Evolutionary conservation across 345 rosid species (phyloP).

Genomic region (Eucalyptus regnans): DNA sequence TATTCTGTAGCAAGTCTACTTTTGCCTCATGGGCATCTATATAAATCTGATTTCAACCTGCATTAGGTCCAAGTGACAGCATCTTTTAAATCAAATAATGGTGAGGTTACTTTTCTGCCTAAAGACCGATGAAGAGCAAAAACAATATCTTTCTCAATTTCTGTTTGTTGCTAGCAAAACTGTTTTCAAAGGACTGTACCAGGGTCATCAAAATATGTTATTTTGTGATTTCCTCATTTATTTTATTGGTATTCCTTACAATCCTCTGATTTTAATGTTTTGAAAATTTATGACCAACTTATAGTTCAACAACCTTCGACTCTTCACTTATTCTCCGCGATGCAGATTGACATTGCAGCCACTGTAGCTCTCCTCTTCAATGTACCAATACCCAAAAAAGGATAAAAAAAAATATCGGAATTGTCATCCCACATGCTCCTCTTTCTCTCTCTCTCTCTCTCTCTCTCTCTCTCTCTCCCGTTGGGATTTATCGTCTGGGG

Average conservation of each 20-base stretch:
- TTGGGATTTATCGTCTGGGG: too few relatives aligned
- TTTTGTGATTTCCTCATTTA: neutral
- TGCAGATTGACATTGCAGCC: slow-evolving; percentile 74
- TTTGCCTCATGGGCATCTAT: neutral
- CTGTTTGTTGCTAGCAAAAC: neutral
- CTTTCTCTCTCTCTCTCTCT: too few relatives aligned
- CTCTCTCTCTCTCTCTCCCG: neutral
- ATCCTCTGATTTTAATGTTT: neutral
- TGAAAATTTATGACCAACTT: neutral
- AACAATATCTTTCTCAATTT: neutral
- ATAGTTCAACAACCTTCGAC: neutral
- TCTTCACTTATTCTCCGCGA: neutral
- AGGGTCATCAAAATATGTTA: neutral
- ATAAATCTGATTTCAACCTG: neutral
- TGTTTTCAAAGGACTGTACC: neutral
- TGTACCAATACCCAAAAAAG: slow-evolving; percentile 51
- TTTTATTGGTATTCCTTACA: neutral
- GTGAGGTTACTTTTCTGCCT: neutral
- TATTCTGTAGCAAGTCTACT: neutral
- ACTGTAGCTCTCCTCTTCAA: slow-evolving; percentile 79
- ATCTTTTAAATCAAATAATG: neutral
- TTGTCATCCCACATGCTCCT: slow-evolving; percentile 48
- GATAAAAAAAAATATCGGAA: slow-evolving; percentile 65
- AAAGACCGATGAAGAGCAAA: neutral
- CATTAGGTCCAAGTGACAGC: neutral